phyloP scores from a whole-genome alignment of 129 eudicot genomes.

The Arctium lappa region DNA sequence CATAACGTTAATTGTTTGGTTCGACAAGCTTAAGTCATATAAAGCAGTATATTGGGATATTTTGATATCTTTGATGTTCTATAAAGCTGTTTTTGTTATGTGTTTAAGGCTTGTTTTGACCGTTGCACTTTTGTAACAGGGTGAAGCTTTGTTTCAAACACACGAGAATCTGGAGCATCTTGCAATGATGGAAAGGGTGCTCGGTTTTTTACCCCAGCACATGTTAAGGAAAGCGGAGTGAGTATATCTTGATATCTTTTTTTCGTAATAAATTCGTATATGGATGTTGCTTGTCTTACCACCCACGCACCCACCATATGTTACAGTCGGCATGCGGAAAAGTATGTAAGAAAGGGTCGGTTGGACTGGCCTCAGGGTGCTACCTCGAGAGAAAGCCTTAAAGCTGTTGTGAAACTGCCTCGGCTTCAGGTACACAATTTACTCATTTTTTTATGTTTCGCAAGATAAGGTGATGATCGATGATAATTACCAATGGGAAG shows the following conservation, averaged over 20 bases:
- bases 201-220: conserved; percentile 69
- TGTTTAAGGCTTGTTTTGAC: background rate
- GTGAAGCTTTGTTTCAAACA: conserved; percentile 89
- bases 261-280: background rate
- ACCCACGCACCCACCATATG: background rate
- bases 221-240: conserved; percentile 78
- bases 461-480: no score
- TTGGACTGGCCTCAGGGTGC: conserved; percentile 90
- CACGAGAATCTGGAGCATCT: conserved; percentile 95
- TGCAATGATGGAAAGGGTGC: conserved; percentile 93
- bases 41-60: background rate
- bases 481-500: no score
- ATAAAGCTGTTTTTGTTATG: background rate
- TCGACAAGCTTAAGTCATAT: background rate
- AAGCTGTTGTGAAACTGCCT: conserved; percentile 67
- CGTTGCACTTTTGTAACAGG: conserved; percentile 32
- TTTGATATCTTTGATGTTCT: background rate
- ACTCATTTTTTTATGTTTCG: background rate
- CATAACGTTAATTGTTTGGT: background rate
- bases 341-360: conserved; percentile 69
- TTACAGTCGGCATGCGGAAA: conserved; percentile 67
- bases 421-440: conserved; percentile 53
- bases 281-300: background rate
- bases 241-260: background rate
- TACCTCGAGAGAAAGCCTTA: conserved; percentile 76